Percentiles rank a stretch among this genome's conserved stretches.
phyloP scores from a whole-genome alignment of 768 basidiomycete species.

The Mycena belliarum region DNA sequence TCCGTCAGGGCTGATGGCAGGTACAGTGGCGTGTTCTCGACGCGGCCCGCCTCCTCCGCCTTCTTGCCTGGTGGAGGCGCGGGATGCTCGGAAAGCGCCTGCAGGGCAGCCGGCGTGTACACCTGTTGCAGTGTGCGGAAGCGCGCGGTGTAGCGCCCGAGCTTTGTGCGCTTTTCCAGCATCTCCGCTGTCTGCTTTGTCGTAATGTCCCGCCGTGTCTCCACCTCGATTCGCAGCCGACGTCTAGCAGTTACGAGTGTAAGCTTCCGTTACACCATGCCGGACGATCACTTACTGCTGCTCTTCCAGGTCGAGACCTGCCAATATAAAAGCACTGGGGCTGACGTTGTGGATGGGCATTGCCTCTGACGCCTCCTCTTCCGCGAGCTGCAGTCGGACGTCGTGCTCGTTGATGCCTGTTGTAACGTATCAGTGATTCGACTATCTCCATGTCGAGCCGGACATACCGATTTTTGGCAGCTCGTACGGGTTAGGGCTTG shows the following conservation, averaged over 20 bases:
- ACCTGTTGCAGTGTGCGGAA: not conserved
- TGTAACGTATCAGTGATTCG: not conserved
- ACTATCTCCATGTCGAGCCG: too few species aligned
- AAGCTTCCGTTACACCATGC: not conserved
- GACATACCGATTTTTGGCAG: not conserved
- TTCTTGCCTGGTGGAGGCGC: not conserved
- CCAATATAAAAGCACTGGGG: slow-evolving; percentile 17
- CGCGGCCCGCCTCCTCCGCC: not conserved
- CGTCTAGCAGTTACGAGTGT: not conserved
- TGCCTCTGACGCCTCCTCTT: slow-evolving; percentile 12
- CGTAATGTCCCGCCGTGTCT: not conserved
- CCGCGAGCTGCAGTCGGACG: slow-evolving; percentile 11
- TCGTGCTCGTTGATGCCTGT: slow-evolving; percentile 13
- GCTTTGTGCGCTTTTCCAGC: not conserved
- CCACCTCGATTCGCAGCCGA: not conserved
- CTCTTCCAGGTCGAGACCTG: slow-evolving; percentile 24
- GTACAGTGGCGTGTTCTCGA: not conserved
- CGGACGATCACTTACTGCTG: slow-evolving; percentile 19
- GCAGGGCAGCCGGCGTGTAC: slow-evolving; percentile 6
- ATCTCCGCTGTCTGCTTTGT: not conserved
- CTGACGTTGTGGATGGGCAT: slow-evolving; percentile 20
- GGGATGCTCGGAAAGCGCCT: not conserved
- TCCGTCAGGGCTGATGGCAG: not conserved
- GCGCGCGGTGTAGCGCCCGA: not conserved
- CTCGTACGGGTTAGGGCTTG: not conserved